Evolutionary conservation across 2,329 filamentous ascomycete species (phyloP), one percentile per base, ranked within the genome.

Genomic region (Trichoderma sp.): DNA sequence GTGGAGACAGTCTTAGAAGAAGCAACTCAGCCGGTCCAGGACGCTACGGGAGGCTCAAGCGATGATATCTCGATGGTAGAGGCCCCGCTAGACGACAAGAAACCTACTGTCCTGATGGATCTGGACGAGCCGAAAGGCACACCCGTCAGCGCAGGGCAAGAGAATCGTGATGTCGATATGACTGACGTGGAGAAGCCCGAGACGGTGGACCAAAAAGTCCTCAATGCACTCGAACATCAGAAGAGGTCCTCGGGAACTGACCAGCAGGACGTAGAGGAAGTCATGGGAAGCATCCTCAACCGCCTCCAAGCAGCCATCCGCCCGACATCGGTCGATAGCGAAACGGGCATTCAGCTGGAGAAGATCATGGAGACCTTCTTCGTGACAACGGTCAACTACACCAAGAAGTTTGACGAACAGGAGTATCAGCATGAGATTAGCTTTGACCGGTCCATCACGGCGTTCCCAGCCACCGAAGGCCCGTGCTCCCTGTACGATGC

Each of bases 191-290:
- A 72, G n/a, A 74, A 77, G 52, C 57, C 70, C 14, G 73, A 76
- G 57, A 78, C 78, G 3, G 70, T 85, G 14, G 81, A 84, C 24
- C 74, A 82, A 56, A 79, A 79, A 61, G 80, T 84, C 10, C 76
- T 75, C 52, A 78, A 72, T 63, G 82, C 77, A 5, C 78, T 80
- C 28, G 82, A 80, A 70, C 79, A 78, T 71, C 80, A 78, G 72
- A 79, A 79, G 63, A 68, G 79, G 71, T 78, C 77, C 39, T 81
- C 81, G 10, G 83, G 83, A 3, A 85, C 83, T 0, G 82, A 92
- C 41, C 95, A 99, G 73, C 93, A 99, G 78, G 95, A 99, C 77
- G 94, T 97, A 5, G 93, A 93, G 14, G 95, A 99, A 77, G 94
- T 97, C 52, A 93, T 97, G 79, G 92, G 92, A 66, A 95, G 94